phyloP scores from a whole-genome alignment of 2,329 filamentous ascomycete genomes.

The Penicillium corylophilum region DNA sequence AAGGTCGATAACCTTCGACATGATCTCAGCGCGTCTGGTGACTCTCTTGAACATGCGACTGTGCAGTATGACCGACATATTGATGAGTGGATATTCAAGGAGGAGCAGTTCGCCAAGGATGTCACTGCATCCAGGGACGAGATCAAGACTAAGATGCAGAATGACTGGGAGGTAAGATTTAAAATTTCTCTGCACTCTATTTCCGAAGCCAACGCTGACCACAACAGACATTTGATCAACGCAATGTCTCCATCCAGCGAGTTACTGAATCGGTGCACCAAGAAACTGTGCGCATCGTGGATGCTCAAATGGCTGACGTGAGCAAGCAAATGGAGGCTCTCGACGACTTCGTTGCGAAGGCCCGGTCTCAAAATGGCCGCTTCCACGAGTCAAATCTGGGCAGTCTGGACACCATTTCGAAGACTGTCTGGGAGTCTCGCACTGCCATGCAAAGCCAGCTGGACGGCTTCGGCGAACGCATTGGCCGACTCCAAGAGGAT shows the following conservation, averaged over 20 bases:
- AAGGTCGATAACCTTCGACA: constrained; percentile 63
- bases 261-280: constrained; percentile 85
- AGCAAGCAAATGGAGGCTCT: constrained; percentile 84
- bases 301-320: constrained; percentile 83
- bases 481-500: constrained; percentile 67
- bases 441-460: constrained; percentile 69
- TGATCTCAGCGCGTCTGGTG: constrained; percentile 64
- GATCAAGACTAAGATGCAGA: constrained; percentile 77
- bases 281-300: constrained; percentile 85
- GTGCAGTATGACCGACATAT: constrained; percentile 68
- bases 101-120: constrained; percentile 67
- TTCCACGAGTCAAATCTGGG: constrained; percentile 69
- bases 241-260: constrained; percentile 78
- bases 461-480: constrained; percentile 64
- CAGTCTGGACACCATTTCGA: constrained; percentile 66
- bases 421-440: constrained; percentile 71
- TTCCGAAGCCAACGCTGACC: constrained; percentile 24
- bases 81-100: constrained; percentile 69
- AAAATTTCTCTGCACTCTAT: constrained; percentile 33
- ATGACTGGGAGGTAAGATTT: constrained; percentile 75
- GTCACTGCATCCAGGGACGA: constrained; percentile 72
- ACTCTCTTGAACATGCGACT: constrained; percentile 64
- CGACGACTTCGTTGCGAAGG: constrained; percentile 84
- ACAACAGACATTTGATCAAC: constrained; percentile 66
- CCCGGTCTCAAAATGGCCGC: constrained; percentile 73